phyloP scores from a whole-genome alignment of 2,329 filamentous ascomycete genomes.

The Rhexocercosporidium sp. region DNA sequence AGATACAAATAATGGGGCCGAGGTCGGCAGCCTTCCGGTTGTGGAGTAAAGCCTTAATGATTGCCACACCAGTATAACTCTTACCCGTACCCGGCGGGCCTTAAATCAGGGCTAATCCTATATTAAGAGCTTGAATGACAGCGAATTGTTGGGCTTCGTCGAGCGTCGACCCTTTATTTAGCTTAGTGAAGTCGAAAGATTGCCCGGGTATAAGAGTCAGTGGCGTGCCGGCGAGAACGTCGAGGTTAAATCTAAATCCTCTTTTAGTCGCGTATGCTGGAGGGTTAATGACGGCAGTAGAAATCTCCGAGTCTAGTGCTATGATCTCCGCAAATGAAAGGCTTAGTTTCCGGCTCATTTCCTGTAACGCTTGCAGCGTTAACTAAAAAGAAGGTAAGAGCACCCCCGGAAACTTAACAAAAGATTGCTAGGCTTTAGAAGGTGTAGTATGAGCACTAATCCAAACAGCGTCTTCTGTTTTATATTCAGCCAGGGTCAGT shows the following conservation, averaged over 20 bases:
- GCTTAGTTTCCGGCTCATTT: conserved; percentile 49
- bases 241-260: conserved; percentile 56
- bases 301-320: conserved; percentile 40
- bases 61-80: conserved; percentile 61
- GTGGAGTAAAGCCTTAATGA: conserved; percentile 60
- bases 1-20: conserved; percentile 56
- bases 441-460: conserved; percentile 26
- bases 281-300: conserved; percentile 44
- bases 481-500: conserved; percentile 40
- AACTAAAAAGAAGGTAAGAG: conserved; percentile 62
- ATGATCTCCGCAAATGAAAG: conserved; percentile 57
- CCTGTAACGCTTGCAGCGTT: conserved; percentile 60
- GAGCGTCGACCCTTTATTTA: conserved; percentile 46
- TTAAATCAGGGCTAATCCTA: conserved; percentile 66
- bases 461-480: conserved; percentile 32
- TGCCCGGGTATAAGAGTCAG: conserved; percentile 39
- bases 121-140: conserved; percentile 57
- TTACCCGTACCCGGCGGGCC: conserved; percentile 76
- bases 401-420: conserved; percentile 68
- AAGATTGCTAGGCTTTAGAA: conserved; percentile 34
- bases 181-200: conserved; percentile 39
- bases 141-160: conserved; percentile 58
- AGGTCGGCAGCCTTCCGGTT: conserved; percentile 48
- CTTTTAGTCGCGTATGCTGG: conserved; percentile 56
- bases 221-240: conserved; percentile 30